Evolutionary conservation across 1,284 basidiomycete genomes (phyloP).

Genomic region (Bjerkandera adusta): DNA sequence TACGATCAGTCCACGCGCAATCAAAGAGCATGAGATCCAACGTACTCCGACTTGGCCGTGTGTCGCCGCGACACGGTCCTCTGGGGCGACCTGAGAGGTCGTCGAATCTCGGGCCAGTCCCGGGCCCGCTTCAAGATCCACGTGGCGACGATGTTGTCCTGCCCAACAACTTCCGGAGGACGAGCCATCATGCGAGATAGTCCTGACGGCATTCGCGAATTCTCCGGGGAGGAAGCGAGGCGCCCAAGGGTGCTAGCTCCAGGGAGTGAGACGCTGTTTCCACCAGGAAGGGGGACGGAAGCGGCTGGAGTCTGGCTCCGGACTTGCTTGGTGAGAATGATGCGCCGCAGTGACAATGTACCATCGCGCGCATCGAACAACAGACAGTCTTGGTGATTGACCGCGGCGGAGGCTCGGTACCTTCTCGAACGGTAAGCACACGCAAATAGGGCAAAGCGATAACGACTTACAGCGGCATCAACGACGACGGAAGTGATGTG

Average conservation of each 20-base stretch:
- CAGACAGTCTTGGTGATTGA: constrained; percentile 56
- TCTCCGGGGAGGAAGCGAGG: constrained; percentile 21
- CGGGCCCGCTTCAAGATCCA: constrained; percentile 60
- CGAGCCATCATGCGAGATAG: constrained; percentile 33
- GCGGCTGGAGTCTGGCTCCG: constrained; percentile 29
- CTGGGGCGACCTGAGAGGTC: constrained; percentile 25
- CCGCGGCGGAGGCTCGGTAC: constrained; percentile 30
- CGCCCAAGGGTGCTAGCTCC: constrained; percentile 38
- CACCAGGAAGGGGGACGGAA: constrained; percentile 36
- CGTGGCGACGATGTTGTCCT: constrained; percentile 57
- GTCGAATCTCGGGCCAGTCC: constrained; percentile 56
- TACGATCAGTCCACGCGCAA: constrained; percentile 8
- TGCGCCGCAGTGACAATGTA: constrained; percentile 51
- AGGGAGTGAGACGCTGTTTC: constrained; percentile 44
- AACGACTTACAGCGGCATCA: constrained; percentile 18
- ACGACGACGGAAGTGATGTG: constrained; percentile 34
- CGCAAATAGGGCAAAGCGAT: constrained; percentile 24
- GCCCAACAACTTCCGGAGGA: constrained; percentile 47
- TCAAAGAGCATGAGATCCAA: constrained; percentile 10
- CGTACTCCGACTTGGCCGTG: constrained; percentile 25
- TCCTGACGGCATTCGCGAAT: constrained; percentile 28
- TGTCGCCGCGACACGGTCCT: constrained; percentile 2
- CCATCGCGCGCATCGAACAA: constrained; percentile 64
- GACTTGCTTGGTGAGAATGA: constrained; percentile 42
- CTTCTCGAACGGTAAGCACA: too few species aligned